Evolutionary conservation across 2,329 filamentous ascomycete species (phyloP).

Genomic region (Penicillium sp.): DNA sequence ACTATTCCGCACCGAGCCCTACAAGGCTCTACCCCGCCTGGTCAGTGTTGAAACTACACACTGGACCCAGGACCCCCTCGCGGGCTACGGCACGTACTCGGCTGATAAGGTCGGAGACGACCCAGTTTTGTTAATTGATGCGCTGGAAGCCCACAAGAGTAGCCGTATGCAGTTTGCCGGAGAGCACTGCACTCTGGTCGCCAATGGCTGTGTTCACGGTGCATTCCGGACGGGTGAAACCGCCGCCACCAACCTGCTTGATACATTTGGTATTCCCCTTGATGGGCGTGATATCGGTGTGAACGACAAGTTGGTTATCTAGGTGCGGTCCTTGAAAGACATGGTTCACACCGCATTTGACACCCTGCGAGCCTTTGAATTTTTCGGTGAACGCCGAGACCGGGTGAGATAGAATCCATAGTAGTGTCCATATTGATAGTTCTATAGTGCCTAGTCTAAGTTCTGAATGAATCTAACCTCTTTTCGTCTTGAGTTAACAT

Average conservation of each 20-base stretch:
- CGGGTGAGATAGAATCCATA: neutral
- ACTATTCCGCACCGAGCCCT: slow-evolving; percentile 44
- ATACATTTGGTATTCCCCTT: slow-evolving; percentile 32
- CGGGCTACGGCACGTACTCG: slow-evolving; percentile 46
- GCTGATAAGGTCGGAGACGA: slow-evolving; percentile 48
- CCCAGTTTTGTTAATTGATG: slow-evolving; percentile 36
- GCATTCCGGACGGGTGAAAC: slow-evolving; percentile 46
- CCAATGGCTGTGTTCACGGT: slow-evolving; percentile 47
- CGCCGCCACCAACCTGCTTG: slow-evolving; percentile 41
- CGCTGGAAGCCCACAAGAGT: slow-evolving; percentile 37
- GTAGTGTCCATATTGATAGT: neutral
- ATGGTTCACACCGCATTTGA: neutral
- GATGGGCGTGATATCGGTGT: neutral
- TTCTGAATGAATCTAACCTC: neutral
- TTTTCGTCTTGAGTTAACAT: neutral
- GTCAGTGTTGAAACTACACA: slow-evolving; percentile 45
- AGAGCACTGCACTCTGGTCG: slow-evolving; percentile 41
- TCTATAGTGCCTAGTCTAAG: neutral
- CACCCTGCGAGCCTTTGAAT: neutral
- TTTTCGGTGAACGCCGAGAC: neutral
- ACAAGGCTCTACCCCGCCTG: slow-evolving; percentile 43
- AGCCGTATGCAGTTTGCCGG: slow-evolving; percentile 45
- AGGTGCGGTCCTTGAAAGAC: neutral
- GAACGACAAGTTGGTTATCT: neutral
- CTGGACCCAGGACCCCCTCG: slow-evolving; percentile 46